Conservation (phyloP, 129 eudicot species). For the Arctium lappa region DNA sequence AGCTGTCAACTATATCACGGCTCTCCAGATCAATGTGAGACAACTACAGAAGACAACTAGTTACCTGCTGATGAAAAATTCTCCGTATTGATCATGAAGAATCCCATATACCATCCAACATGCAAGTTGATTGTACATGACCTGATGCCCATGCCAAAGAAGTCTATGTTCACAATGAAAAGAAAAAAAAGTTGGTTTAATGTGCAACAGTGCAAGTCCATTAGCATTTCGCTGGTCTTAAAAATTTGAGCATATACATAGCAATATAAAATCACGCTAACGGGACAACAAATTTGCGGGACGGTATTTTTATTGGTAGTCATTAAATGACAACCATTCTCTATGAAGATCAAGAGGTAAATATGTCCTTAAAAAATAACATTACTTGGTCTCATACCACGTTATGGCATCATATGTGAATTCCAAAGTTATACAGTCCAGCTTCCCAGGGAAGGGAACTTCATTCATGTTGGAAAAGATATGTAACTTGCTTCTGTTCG, state of each 20-base stretch:
- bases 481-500: background rate
- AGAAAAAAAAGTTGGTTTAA: background rate
- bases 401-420: background rate
- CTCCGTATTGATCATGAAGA: slow-evolving; percentile 87
- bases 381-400: background rate
- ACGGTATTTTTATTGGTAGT: background rate
- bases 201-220: background rate
- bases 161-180: slow-evolving; percentile 50
- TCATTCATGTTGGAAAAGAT: background rate
- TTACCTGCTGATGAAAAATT: slow-evolving; percentile 64
- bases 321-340: background rate
- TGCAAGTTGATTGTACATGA: slow-evolving; percentile 85
- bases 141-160: slow-evolving; percentile 99
- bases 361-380: background rate
- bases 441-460: background rate
- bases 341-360: background rate
- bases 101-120: slow-evolving; percentile 96
- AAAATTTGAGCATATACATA: background rate
- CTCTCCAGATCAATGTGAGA: background rate
- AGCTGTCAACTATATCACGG: slow-evolving; percentile 3
- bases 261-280: background rate
- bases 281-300: background rate
- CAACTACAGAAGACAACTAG: background rate
- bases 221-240: background rate
- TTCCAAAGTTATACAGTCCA: background rate